Percentiles rank a stretch among this genome's conserved stretches.
These are phyloP conservation scores for Rubia peregrina DNA, from an alignment of 305 asterid species.

Conservation along the genomic window DNA sequence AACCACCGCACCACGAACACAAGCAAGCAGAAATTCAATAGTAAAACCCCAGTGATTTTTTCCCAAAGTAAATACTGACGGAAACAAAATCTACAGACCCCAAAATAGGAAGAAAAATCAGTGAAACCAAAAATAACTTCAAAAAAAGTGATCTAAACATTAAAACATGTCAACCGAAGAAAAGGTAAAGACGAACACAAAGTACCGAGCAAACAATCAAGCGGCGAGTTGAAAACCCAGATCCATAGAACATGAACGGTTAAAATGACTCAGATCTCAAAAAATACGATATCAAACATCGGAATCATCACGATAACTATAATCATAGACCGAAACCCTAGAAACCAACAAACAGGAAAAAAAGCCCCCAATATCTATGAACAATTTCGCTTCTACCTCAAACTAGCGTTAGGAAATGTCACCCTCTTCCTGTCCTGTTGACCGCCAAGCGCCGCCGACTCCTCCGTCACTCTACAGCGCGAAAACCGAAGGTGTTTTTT, in stretches of 20 bases:
- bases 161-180: background rate
- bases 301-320: background rate
- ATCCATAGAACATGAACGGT: background rate
- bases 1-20: background rate
- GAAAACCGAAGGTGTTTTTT: background rate
- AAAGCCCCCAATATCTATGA: too few relatives aligned
- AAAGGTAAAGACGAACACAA: background rate
- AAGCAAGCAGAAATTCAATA: background rate
- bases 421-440: background rate
- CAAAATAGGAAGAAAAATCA: background rate
- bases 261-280: conserved; percentile 4
- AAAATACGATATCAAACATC: background rate
- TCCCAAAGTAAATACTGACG: background rate
- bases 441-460: background rate
- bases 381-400: background rate
- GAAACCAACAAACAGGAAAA: background rate
- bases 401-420: background rate
- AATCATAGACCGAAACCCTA: conserved; percentile 1
- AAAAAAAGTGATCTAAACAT: background rate
- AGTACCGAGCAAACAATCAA: conserved; percentile 3
- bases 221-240: background rate
- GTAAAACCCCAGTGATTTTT: background rate
- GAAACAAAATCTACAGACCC: background rate
- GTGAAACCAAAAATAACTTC: background rate
- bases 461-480: background rate